phyloP scores from a whole-genome alignment of 768 basidiomycete species.

The Cyclocybe cylindracea region DNA sequence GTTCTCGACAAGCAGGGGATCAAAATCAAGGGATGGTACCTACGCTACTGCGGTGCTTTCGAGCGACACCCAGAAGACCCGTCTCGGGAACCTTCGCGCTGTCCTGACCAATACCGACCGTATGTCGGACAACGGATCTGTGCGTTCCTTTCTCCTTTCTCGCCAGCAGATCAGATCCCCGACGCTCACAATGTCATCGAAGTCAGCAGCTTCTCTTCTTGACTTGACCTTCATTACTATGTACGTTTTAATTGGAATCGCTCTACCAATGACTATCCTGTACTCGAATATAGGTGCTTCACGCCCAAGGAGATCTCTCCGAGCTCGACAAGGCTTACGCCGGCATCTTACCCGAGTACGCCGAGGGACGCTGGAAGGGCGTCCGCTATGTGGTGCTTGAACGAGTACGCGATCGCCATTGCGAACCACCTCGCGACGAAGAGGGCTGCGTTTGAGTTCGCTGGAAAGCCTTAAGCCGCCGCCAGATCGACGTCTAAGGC shows the following conservation, averaged over 20 bases:
- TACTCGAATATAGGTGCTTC: conserved; percentile 7
- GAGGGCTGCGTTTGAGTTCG: no score
- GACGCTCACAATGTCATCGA: conserved; percentile 12
- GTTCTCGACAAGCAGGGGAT: neutral
- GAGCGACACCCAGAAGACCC: neutral
- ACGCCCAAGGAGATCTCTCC: conserved; percentile 15
- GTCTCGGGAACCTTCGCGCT: neutral
- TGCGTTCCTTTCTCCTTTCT: neutral
- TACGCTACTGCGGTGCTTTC: neutral
- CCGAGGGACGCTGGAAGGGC: no score
- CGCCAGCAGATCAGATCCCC: conserved; percentile 10
- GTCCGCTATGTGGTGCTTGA: no score
- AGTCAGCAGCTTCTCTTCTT: conserved; percentile 16
- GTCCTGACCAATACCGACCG: conserved; percentile 1
- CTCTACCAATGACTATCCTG: neutral
- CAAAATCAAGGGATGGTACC: neutral
- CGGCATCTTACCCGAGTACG: no score
- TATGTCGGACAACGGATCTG: conserved; percentile 5
- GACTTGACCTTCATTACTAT: conserved; percentile 19
- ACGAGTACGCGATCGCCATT: no score
- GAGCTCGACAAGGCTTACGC: conserved; percentile 11
- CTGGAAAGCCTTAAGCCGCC: no score
- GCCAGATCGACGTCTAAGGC: no score
- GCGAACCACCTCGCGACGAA: no score
- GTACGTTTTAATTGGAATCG: conserved; percentile 5